Evolutionary conservation across 192 early-diverging fungal genomes (phyloP).

Genomic region (Backusella psychrophila): DNA sequence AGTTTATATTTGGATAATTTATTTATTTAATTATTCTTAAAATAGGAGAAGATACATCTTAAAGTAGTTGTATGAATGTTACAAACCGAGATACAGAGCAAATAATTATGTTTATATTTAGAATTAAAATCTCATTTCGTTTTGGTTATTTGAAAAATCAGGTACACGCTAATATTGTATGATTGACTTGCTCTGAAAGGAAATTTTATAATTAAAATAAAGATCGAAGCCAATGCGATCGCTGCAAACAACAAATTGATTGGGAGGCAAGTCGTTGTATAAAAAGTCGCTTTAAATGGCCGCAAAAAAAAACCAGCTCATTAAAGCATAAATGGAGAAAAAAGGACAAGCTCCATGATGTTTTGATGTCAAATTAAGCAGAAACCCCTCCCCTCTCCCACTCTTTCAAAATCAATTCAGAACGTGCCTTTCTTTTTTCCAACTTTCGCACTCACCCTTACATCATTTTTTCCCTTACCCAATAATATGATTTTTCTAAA

Average conservation of each 20-base stretch:
- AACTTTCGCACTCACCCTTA: neutral
- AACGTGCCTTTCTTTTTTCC: neutral
- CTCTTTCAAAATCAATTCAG: neutral
- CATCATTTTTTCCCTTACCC: neutral
- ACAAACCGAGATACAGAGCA: neutral
- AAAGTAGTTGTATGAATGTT: neutral
- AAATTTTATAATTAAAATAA: neutral
- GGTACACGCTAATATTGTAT: neutral
- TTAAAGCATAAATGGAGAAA: neutral
- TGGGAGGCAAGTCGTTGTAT: neutral
- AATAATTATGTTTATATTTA: neutral
- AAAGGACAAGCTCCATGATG: neutral
- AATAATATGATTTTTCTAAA: neutral
- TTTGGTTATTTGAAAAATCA: neutral
- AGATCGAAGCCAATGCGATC: neutral
- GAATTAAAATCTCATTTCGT: neutral
- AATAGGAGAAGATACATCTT: neutral
- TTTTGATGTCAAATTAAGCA: neutral
- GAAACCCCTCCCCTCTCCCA: neutral
- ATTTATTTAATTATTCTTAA: conserved; percentile 1
- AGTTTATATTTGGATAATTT: neutral
- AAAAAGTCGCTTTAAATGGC: neutral
- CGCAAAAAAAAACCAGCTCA: neutral
- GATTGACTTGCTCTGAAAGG: neutral
- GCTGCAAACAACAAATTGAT: neutral